Conservation (phyloP, 1,284 basidiomycete genomes). For the Ganoderma boninense region DNA sequence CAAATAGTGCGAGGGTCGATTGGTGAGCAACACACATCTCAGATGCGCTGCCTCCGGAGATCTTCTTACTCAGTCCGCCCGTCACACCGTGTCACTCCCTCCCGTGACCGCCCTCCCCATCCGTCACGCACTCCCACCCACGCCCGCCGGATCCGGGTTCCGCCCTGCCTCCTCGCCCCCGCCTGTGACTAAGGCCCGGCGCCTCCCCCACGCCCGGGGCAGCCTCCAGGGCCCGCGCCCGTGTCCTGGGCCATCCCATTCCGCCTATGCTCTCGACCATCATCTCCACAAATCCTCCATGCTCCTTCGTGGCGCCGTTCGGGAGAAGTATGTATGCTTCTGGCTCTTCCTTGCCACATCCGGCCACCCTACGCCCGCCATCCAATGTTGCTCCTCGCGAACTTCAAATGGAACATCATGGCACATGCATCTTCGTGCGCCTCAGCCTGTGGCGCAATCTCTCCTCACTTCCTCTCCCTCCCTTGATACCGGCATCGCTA, state of each 20-base stretch:
- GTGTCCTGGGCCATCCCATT: not conserved
- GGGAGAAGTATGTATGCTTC: not conserved
- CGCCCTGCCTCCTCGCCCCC: not conserved
- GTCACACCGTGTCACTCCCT: conserved; percentile 23
- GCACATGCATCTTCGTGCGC: not conserved
- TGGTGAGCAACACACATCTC: conserved; percentile 33
- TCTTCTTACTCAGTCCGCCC: conserved; percentile 23
- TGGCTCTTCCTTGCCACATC: not conserved
- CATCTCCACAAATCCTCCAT: not conserved
- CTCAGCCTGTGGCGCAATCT: not conserved
- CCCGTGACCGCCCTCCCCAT: conserved; percentile 5
- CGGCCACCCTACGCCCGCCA: not conserved
- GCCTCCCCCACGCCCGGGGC: not conserved
- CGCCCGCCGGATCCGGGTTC: not conserved
- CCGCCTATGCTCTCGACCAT: not conserved
- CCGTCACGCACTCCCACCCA: conserved; percentile 8
- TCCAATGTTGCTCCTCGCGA: not conserved
- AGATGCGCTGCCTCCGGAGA: conserved; percentile 28
- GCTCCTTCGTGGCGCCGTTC: not conserved
- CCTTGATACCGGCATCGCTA: not conserved
- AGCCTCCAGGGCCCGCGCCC: not conserved
- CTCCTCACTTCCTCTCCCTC: not conserved
- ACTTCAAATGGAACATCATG: not conserved
- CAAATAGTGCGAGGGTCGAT: conserved; percentile 34
- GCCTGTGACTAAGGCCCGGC: not conserved